Evolutionary conservation across 345 rosid genomes (phyloP), one percentile per base, ranked within the genome.

Genomic region (Salix purpurea): DNA sequence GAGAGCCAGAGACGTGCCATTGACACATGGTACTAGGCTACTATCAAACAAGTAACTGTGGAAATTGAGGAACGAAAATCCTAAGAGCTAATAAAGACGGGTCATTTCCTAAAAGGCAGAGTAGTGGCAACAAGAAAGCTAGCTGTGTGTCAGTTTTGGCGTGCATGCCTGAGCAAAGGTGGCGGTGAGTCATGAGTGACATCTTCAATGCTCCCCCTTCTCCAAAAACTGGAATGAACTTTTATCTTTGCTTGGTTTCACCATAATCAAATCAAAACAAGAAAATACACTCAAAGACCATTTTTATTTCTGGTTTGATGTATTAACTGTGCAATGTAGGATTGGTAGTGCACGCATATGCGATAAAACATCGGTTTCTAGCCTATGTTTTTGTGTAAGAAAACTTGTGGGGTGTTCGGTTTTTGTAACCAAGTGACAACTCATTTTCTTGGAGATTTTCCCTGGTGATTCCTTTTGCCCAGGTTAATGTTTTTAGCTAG

Each of bases 141-240:
- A 80, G 87, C 80, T 79, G 61, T 58, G 81, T 88, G 86, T 86
- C 89, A 84, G 89, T 48, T 65, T 76, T 79, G 84, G 89, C 88
- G 89, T 88, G 87, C 86, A 73, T 77, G 24, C 74, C 80, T 75
- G 77, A 75, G 86, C 78, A 83, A 76, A 85, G 78, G 79, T 78
- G 72, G 75, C 61, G 61, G 67, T 73, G 52, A 75, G 76, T 65
- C 56, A 70, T 79, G 76, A 80, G 76, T 75, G 76, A 26, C 39
- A 19, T 74, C 44, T 73, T 72, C 75, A 80, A 77, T 81, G 82
- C 76, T 18, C 76, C 9, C 61, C 18, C 30, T 61, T 26, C 67
- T 58, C 28, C 76, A 32, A 74, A 61, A 77, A 71, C 67, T 76
- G 69, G 69, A 82, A 77, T 76, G 77, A 72, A 73, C 19, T 4